Evolutionary conservation across 2,329 filamentous ascomycete genomes (phyloP).

Genomic region (Colletotrichum theobromicola): DNA sequence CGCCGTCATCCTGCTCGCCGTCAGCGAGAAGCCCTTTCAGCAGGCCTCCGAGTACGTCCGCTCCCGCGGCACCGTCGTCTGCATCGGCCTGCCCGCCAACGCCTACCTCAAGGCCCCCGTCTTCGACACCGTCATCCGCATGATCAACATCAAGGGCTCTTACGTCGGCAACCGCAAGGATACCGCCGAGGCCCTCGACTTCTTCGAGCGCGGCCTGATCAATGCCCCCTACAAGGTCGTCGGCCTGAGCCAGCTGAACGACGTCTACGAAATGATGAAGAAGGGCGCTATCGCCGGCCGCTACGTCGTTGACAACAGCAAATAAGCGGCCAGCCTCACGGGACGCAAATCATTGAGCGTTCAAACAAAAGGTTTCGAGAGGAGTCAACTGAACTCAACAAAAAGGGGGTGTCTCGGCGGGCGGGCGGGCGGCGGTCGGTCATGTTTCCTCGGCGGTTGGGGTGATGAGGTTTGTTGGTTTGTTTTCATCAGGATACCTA

Average conservation of each 20-base stretch:
- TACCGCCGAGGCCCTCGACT: conserved; percentile 87
- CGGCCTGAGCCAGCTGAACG: conserved; percentile 78
- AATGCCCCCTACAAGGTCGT: conserved; percentile 86
- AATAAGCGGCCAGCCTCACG: conserved; percentile 40
- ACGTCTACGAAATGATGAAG: conserved; percentile 80
- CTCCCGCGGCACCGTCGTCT: conserved; percentile 80
- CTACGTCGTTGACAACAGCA: conserved; percentile 78
- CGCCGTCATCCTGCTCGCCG: conserved; percentile 85
- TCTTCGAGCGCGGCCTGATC: conserved; percentile 84
- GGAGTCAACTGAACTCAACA: neutral
- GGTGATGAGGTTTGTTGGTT: neutral
- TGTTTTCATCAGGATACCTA: conserved; percentile 2
- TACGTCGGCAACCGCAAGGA: conserved; percentile 95
- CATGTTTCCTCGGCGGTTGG: neutral
- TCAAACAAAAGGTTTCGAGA: neutral
- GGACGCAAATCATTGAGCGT: neutral
- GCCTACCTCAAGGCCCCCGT: conserved; percentile 84
- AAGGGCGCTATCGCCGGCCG: conserved; percentile 76
- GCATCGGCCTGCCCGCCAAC: conserved; percentile 84
- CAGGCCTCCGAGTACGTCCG: conserved; percentile 91
- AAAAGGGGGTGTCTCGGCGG: neutral
- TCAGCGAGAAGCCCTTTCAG: conserved; percentile 91
- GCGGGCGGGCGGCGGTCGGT: neutral
- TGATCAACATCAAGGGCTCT: conserved; percentile 90
- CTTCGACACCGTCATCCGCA: conserved; percentile 86